Percentiles rank a stretch among this genome's conserved stretches.
Conservation (phyloP, 2,329 filamentous ascomycete genomes). For the Penicillium sp. region DNA sequence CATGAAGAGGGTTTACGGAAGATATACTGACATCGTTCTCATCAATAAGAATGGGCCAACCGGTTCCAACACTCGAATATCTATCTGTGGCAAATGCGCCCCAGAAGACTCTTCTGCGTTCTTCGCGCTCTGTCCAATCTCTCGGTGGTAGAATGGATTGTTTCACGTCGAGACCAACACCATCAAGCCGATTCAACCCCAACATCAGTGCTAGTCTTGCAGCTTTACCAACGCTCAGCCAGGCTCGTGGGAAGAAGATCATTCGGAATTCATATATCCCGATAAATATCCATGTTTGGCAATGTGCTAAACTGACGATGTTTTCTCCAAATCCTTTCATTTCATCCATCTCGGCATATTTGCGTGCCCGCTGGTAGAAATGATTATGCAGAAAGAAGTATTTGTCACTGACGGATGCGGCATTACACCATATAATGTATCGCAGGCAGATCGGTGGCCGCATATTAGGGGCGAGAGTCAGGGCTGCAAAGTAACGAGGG, state of each 20-base stretch:
- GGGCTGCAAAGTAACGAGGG: constrained; percentile 79
- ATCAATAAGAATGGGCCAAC: constrained; percentile 93
- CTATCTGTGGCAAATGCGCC: constrained; percentile 86
- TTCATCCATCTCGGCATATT: constrained; percentile 86
- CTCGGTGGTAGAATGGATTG: constrained; percentile 81
- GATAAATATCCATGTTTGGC: constrained; percentile 78
- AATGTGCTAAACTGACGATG: constrained; percentile 80
- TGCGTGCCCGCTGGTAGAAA: constrained; percentile 85
- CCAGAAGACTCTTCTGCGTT: constrained; percentile 91
- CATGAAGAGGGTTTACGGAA: neutral
- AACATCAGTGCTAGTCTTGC: constrained; percentile 88
- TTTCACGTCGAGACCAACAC: constrained; percentile 80
- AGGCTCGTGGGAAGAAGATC: constrained; percentile 95
- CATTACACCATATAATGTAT: constrained; percentile 94
- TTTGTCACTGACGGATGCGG: constrained; percentile 81
- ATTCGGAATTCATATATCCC: constrained; percentile 90
- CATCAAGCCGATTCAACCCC: constrained; percentile 83
- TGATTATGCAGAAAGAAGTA: constrained; percentile 76
- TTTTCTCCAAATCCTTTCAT: constrained; percentile 89
- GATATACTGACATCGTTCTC: constrained; percentile 68
- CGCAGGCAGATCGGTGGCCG: constrained; percentile 83
- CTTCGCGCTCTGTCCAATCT: constrained; percentile 93
- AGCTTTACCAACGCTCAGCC: constrained; percentile 84
- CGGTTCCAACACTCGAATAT: constrained; percentile 92
- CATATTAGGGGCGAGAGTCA: constrained; percentile 83